phyloP scores from a whole-genome alignment of 1,284 basidiomycete species.

The Tilletiopsis washingtonensis region DNA sequence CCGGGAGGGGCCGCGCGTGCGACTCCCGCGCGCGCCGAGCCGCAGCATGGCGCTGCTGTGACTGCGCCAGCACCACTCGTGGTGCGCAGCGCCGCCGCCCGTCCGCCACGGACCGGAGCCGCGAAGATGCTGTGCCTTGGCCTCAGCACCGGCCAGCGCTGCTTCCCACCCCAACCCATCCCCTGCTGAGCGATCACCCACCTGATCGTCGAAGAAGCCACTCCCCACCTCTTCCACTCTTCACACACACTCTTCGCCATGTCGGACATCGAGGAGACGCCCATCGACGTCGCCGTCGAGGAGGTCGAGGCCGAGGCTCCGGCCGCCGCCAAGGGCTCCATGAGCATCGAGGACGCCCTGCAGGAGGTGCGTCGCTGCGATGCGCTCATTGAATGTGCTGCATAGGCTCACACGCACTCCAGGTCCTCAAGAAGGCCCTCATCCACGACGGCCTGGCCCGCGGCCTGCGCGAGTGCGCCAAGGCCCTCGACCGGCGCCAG shows the following conservation, averaged over 20 bases:
- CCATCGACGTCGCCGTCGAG: conserved; percentile 41
- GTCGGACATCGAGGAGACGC: conserved; percentile 47
- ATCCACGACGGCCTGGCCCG: conserved; percentile 97
- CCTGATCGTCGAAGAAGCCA: conserved; percentile 45
- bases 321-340: conserved; percentile 72
- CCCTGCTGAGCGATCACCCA: background rate
- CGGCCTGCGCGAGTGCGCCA: conserved; percentile 93
- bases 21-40: too few relatives aligned
- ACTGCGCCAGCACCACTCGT: too few relatives aligned
- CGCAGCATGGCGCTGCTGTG: too few relatives aligned
- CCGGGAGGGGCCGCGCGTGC: too few relatives aligned
- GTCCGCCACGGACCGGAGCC: too few relatives aligned
- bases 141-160: too few relatives aligned
- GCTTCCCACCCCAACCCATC: background rate
- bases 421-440: conserved; percentile 91
- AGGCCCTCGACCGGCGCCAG: conserved; percentile 97
- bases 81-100: too few relatives aligned
- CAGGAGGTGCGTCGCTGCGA: conserved; percentile 56
- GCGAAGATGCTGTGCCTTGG: too few relatives aligned
- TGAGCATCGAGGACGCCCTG: conserved; percentile 95
- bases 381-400: background rate
- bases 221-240: conserved; percentile 7
- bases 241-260: conserved; percentile 18
- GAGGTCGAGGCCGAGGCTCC: conserved; percentile 56
- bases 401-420: conserved; percentile 1